A percentile compares a stretch with the other conserved stretches of the same genome.
Conservation (phyloP, 2,329 filamentous ascomycete species). For the Purpureocillium takamizusanense region DNA sequence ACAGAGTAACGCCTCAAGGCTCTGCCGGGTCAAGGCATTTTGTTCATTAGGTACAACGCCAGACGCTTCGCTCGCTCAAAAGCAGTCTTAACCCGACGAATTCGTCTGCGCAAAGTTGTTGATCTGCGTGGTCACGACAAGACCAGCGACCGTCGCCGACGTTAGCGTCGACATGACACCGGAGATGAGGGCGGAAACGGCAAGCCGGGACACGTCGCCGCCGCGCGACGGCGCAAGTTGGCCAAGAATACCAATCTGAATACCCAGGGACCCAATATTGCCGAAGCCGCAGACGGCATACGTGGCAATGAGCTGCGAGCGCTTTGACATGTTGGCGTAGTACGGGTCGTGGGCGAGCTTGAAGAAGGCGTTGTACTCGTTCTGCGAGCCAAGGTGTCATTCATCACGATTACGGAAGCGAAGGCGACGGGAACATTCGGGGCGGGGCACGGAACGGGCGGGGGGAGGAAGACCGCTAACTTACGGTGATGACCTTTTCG, state of each 20-base stretch:
- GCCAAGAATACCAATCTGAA: constrained; percentile 79
- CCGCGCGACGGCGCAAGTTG: constrained; percentile 68
- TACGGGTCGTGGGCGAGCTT: constrained; percentile 42
- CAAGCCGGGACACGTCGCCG: constrained; percentile 67
- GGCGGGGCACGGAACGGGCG: background rate
- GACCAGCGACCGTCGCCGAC: constrained; percentile 67
- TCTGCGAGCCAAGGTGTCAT: constrained; percentile 26
- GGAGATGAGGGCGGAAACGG: constrained; percentile 66
- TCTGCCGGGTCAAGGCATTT: too few species aligned
- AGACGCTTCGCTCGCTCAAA: background rate
- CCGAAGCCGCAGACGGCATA: constrained; percentile 80
- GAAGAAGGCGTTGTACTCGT: constrained; percentile 71
- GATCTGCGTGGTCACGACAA: constrained; percentile 53
- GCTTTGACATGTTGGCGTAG: constrained; percentile 54
- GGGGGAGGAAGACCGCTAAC: constrained; percentile 9
- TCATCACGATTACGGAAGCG: background rate
- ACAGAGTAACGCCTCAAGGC: too few species aligned
- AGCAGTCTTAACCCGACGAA: background rate
- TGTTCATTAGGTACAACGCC: background rate
- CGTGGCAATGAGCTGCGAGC: constrained; percentile 73
- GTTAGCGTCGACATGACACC: constrained; percentile 74
- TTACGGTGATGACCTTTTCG: constrained; percentile 68
- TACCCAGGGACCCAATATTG: constrained; percentile 80
- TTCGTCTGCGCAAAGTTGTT: constrained; percentile 5
- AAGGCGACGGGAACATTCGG: too few species aligned